Percentiles rank a stretch among this genome's conserved stretches.
phyloP scores from a whole-genome alignment of 2,329 filamentous ascomycete genomes.

The Waltergamsia citrina region DNA sequence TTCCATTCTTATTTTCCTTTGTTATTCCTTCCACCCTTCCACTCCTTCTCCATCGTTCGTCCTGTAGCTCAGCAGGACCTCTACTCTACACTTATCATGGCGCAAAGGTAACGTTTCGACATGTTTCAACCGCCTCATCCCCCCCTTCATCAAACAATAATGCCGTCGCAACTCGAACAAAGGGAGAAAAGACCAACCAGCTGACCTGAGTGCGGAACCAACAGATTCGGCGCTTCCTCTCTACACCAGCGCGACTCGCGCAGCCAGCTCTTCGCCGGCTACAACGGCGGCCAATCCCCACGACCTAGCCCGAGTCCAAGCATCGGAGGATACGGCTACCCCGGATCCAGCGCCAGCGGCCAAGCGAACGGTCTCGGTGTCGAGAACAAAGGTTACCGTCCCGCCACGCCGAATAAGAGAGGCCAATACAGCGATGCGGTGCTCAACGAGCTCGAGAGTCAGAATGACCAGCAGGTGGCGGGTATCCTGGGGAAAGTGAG shows the following conservation, averaged over 20 bases:
- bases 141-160: neutral
- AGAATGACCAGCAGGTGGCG: conserved; percentile 84
- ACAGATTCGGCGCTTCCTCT: conserved; percentile 56
- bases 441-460: conserved; percentile 86
- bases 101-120: too few relatives aligned
- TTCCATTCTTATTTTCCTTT: neutral
- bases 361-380: conserved; percentile 17
- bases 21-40: neutral
- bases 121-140: conserved; percentile 10
- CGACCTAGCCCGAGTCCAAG: conserved; percentile 26
- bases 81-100: conserved; percentile 13
- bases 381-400: conserved; percentile 38
- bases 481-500: conserved; percentile 87
- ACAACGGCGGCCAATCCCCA: conserved; percentile 38
- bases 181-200: neutral
- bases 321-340: conserved; percentile 44
- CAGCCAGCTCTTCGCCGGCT: conserved; percentile 67
- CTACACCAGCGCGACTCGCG: conserved; percentile 67
- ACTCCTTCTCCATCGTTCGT: neutral
- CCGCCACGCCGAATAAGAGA: conserved; percentile 65
- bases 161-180: neutral
- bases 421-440: conserved; percentile 92
- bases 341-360: conserved; percentile 8
- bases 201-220: neutral
- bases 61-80: too few relatives aligned